These are phyloP conservation scores for slime mould (Dictyostelium discoideum) DNA, from an alignment of 78 protist genomes.

Conservation along the genomic window DNA sequence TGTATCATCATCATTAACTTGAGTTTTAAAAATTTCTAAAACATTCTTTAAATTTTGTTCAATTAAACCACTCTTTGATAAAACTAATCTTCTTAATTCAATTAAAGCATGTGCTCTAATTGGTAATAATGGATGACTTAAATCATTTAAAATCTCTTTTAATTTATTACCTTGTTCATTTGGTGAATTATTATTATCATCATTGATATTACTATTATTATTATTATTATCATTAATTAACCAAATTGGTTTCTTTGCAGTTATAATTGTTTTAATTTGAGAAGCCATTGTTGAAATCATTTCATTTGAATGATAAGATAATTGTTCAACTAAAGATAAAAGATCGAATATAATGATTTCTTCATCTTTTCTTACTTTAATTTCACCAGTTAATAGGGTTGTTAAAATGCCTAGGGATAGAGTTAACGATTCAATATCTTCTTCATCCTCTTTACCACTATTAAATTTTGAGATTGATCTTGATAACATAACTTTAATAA, in stretches of 20 bases:
- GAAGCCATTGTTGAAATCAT: constrained; percentile 43
- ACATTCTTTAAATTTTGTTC: constrained; percentile 55
- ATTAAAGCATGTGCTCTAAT: constrained; percentile 73
- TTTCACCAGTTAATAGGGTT: constrained; percentile 45
- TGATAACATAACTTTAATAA: constrained; percentile 41
- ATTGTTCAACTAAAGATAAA: constrained; percentile 30
- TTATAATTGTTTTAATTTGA: constrained; percentile 58
- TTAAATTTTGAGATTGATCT: neutral
- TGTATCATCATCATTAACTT: constrained; percentile 79
- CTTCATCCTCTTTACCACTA: constrained; percentile 6
- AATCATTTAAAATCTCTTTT: constrained; percentile 62
- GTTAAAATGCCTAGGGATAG: constrained; percentile 53
- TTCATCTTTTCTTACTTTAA: constrained; percentile 74
- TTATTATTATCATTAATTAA: neutral
- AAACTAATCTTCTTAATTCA: constrained; percentile 42
- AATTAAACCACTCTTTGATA: constrained; percentile 10
- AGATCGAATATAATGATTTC: constrained; percentile 54
- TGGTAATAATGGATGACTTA: constrained; percentile 60
- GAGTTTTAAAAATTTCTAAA: constrained; percentile 53
- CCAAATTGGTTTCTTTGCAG: constrained; percentile 68
- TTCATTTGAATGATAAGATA: constrained; percentile 46
- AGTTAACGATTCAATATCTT: constrained; percentile 48
- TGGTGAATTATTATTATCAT: neutral
- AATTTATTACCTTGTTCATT: neutral
- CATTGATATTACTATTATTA: neutral